Base-by-base conservation (phyloP, 352 stramenopile genomes). In the Pythium utonaiense region DNA sequence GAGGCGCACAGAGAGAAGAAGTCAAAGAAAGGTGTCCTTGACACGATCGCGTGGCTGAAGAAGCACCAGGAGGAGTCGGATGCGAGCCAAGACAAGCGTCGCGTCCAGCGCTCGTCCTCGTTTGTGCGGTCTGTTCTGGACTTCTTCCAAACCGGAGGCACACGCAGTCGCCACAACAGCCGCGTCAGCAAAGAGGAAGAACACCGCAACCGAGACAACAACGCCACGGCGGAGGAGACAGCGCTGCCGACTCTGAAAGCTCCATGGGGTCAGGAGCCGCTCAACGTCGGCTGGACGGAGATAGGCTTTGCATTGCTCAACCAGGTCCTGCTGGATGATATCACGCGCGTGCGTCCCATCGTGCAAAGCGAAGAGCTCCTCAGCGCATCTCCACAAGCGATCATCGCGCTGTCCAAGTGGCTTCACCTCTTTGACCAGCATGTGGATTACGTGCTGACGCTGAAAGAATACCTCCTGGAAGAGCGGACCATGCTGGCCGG, bases 1-100 rank as follows among this genome's bases (percentile, higher is more conserved):
- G 61, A 67, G 27, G 58, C 52, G 1, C 25, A 21, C 1, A 28
- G 34, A 3, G 57, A 73, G 48, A 69, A 69, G 51, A 58, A 52
- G 17, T 64, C 67, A 13, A 80, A 72, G 55, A 67, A 69, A 16
- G 76, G 74, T 34, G 58, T 91, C 57, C 57, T 80, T 22, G 71
- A 89, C 42, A 91, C 81, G 53, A 83, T 91, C 50, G 69, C 67
- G 45, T 91, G 81, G 82, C 74, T 91, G 13, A 82, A 89, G 61
- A 73, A 78, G 52, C 76, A 88, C 56, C 71, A 78, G 53, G 62
- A 81, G 10, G 56, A 68, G 47, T 64, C 67, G 19, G 56, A 71
- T 28, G 33, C 70, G 12, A 55, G 69, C 3, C 47, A 57, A 9
- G 69, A 60, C 27, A 73, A 81, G 33, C 73, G 77, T 38, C 74